Evolutionary conservation across 768 basidiomycete species (phyloP).

Genomic region (Tulasnella sp.): DNA sequence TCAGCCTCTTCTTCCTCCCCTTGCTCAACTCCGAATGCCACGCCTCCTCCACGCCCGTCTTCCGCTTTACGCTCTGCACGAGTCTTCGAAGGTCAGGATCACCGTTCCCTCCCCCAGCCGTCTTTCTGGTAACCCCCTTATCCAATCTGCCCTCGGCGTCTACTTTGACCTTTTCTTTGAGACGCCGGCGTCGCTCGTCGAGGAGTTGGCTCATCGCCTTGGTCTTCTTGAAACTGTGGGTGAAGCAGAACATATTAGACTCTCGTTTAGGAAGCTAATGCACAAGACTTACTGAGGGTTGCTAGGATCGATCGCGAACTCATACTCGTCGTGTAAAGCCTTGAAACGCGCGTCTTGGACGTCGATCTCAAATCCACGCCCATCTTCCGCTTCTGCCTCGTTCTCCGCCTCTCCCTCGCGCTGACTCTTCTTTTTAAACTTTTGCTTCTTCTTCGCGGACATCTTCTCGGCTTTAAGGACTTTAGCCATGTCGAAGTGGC

Average conservation of each 20-base stretch:
- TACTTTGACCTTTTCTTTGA: conserved; percentile 32
- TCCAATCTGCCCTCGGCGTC: neutral
- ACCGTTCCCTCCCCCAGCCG: conserved; percentile 23
- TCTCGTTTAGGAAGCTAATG: neutral
- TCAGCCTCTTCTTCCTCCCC: conserved; percentile 56
- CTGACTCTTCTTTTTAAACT: conserved; percentile 36
- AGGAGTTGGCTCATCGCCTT: conserved; percentile 81
- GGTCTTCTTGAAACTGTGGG: conserved; percentile 78
- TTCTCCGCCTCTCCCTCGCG: conserved; percentile 41
- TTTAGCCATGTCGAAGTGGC: conserved; percentile 86
- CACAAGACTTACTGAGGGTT: conserved; percentile 72
- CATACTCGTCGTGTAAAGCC: conserved; percentile 77
- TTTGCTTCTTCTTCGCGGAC: conserved; percentile 37
- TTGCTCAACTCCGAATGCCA: conserved; percentile 40
- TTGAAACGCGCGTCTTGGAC: conserved; percentile 84
- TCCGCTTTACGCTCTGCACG: conserved; percentile 83
- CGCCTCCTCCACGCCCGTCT: conserved; percentile 38
- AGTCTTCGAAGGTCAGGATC: conserved; percentile 49
- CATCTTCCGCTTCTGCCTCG: conserved; percentile 58
- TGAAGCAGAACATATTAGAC: neutral
- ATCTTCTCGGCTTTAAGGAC: conserved; percentile 80
- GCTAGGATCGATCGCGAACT: conserved; percentile 91
- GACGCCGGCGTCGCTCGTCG: conserved; percentile 69
- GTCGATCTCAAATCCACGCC: conserved; percentile 62
- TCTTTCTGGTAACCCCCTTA: neutral